These are phyloP conservation scores for Nematocida parisii DNA, from an alignment of 371 early-diverging fungal species.

Conservation along the genomic window DNA sequence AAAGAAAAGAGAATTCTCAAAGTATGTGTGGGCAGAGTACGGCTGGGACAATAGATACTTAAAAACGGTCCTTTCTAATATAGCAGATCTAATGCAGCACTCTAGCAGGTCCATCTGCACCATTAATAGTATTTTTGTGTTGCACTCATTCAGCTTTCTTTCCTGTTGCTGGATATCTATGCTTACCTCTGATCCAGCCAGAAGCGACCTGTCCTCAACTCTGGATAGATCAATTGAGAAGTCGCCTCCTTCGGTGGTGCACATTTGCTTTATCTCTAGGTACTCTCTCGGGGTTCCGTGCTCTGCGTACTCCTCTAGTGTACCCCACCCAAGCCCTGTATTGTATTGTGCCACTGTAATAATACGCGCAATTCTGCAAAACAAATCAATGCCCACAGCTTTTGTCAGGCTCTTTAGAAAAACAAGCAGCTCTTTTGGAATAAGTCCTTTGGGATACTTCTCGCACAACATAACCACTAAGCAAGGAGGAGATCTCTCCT, in stretches of 20 bases:
- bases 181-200: not conserved
- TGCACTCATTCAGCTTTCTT: not conserved
- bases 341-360: constrained; percentile 24
- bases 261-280: constrained; percentile 15
- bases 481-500: not conserved
- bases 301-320: not conserved
- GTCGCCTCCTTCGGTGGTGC: constrained; percentile 10
- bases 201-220: constrained; percentile 12
- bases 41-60: not conserved
- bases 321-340: constrained; percentile 8
- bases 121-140: not conserved
- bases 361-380: constrained; percentile 18
- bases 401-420: not conserved
- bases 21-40: constrained; percentile 1
- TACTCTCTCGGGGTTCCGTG: not conserved
- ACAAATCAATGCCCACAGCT: not conserved
- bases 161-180: not conserved
- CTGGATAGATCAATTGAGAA: constrained; percentile 41
- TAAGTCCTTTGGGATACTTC: constrained; percentile 9
- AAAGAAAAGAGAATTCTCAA: constrained; percentile 18
- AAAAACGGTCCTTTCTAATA: constrained; percentile 22
- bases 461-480: constrained; percentile 33
- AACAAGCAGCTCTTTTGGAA: not conserved
- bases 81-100: constrained; percentile 21
- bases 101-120: constrained; percentile 43